Base-by-base conservation (phyloP, 352 stramenopile species). In the Phytopythium chamaehyphon region DNA sequence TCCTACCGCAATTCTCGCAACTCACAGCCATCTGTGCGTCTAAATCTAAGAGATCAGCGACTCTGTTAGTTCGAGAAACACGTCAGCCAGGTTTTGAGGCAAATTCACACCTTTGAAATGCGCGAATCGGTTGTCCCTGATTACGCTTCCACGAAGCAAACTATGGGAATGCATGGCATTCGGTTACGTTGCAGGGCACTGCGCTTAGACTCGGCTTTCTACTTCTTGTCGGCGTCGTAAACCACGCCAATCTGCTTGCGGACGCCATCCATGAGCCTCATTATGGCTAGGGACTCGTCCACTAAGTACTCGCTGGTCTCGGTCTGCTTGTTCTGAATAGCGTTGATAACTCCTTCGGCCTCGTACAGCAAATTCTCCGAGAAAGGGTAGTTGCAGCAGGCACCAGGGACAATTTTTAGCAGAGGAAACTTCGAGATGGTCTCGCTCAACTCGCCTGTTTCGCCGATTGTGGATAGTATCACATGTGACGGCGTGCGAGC, bases 281-380 rank as follows among this genome's bases (percentile, higher is more conserved):
- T 62, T 14, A 88, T 55, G 16, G 65, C 62, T 26, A 88, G 54
- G 40, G 73, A 81, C 22, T 88, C 75, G n/a, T 61, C 48, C 28
- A 59, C 63, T 2, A 75, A 64, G 49, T 83, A 86, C 35, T 81
- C 64, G 0, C 66, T 51, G 21, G 47, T 62, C 49, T 89, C 68
- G 15, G 40, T 58, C 28, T 72, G 48, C 21, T 64, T 55, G 14
- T 52, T 56, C 45, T 36, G 43, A 31, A 91, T 71, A 3, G 67
- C 68, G 36, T 73, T 21, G 7, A 57, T 63, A 8, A 83, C 71
- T 6, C 73, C 67, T 31, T 68, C 65, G 9, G 69, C 76, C 51
- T 96, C 86, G 64, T 93, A 96, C 18, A 70, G 40, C 36, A 95
- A 92, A 4, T 80, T 79, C 9, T 70, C 52, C 10, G 76, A 69